Base-by-base conservation (phyloP, 495 filamentous ascomycete genomes). In the Tuber umbilicatum region DNA sequence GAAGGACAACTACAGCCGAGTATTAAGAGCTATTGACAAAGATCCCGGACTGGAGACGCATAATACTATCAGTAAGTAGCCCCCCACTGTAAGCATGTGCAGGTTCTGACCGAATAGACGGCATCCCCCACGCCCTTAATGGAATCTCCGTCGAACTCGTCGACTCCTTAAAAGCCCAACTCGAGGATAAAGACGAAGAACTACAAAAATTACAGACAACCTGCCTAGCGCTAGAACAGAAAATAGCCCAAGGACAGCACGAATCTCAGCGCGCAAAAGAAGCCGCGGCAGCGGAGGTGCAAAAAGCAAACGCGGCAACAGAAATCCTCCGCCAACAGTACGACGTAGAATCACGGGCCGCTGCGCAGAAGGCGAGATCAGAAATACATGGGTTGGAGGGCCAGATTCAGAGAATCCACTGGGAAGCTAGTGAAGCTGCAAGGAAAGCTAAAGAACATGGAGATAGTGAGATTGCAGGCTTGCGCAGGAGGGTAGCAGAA, bases 1-100 rank as follows among this genome's bases (percentile, higher is more conserved):
- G 75, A 97, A 97, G 81, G 93, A 97, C 79, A 95, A 97, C 81
- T 99, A 94, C 82, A 93, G 91, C 75, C 92, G 94, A 42, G 85
- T 97, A 72, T 85, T 91, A 31, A 89, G 93, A 72, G 92, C 94
- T 31, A 92, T 99, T 80, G 95, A 99, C 83, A 91, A 94, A 70
- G 93, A 97, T 75, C 95, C 95, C 7, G 93, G 89, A 14, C 84
- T 94, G 55, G 95, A 99, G 81, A 89, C 78, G 1, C 79, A 78
- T 45, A 78, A 69, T 43, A 71, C 55, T 64, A 72, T 70, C 37
- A 79, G 73, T 64, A 69, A 73, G 35, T 79, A 41, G 50, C 37
- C 70, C 55, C 27, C 4, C 31, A 35, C 27, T 64, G 35, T 35
- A 64, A 31, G 1, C 31, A 27, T n/a, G 17, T 43, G 35, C 69